Base-by-base conservation (phyloP, 2,329 filamentous ascomycete species). In the Ophiobolus disseminans region DNA sequence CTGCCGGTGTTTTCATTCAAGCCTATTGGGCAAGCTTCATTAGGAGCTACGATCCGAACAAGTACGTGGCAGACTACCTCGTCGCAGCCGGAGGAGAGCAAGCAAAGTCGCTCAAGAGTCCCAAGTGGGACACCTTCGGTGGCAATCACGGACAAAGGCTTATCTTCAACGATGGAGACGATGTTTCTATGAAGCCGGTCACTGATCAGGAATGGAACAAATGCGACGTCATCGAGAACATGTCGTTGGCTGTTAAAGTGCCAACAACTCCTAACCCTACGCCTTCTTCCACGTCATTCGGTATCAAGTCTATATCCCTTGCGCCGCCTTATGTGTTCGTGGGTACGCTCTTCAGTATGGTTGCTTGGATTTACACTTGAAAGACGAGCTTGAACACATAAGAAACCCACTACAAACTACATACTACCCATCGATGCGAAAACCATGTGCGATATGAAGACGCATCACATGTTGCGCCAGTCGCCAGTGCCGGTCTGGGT, bases 1-100 rank as follows among this genome's bases (percentile, higher is more conserved):
- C 67, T 8, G 63, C 68, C 0, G 57, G 57, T 9, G 63, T 66
- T 1, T 65, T 69, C 35, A 57, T 72, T 25, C 68, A 68, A 13
- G 68, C 71, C 11, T 80, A 79, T 51, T 79, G 69, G 66, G 72
- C 77, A 9, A 75, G 72, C n/a, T 80, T 80, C 50, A 70, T 75
- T 34, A 57, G 67, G 16, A 64, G 57, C 14, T 68, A 72, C 31
- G 61, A 72, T 53, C 76, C 73, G 7, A 79, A 79, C 48, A 70
- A 61, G 4, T 60, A 69, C 43, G 66, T 66, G n/a, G 45, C 52
- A 2, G 56, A 60, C 2, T 69, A 62, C 20, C 39, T 60, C 10
- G 34, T 50, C 3, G 19, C 45, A 2, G 43, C 43, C 10, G 43
- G 43, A 25, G 43, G 43, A 10, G 35, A 45, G 21, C 6, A 23